Percentiles rank a stretch among this genome's conserved stretches.
Conservation (phyloP, 2,329 filamentous ascomycete species). For the Exophiala xenobiotica region DNA sequence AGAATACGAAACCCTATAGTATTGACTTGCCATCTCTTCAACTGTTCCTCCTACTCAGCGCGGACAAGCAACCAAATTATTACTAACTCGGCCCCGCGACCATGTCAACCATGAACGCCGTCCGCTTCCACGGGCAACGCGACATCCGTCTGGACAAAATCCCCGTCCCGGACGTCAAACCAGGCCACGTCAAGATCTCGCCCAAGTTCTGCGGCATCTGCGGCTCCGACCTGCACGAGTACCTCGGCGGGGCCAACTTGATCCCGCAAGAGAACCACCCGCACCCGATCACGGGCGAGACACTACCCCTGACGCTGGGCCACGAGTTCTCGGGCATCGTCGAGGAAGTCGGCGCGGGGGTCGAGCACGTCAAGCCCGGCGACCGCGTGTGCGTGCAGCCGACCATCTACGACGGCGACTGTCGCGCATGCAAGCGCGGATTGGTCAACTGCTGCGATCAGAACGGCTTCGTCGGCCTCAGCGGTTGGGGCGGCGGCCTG, state of each 20-base stretch:
- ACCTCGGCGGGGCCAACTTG: conserved; percentile 48
- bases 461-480: conserved; percentile 55
- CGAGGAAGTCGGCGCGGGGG: conserved; percentile 53
- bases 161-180: conserved; percentile 40
- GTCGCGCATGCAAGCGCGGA: conserved; percentile 52
- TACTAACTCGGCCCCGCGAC: too few relatives aligned
- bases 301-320: conserved; percentile 52
- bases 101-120: conserved; percentile 44
- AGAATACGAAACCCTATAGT: too few relatives aligned
- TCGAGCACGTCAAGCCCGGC: conserved; percentile 49
- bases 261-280: conserved; percentile 49
- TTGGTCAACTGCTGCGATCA: conserved; percentile 56
- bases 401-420: conserved; percentile 56
- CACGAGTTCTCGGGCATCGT: conserved; percentile 55
- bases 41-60: not conserved
- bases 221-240: conserved; percentile 46
- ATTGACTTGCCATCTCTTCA: not conserved
- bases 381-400: conserved; percentile 52
- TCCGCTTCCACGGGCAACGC: conserved; percentile 46
- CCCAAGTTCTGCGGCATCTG: conserved; percentile 36
- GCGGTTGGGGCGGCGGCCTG: conserved; percentile 53
- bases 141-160: conserved; percentile 47
- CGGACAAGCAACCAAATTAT: not conserved
- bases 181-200: conserved; percentile 43
- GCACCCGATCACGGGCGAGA: conserved; percentile 55